Evolutionary conservation across 2,329 filamentous ascomycete species (phyloP).

Genomic region (Fusarium liriodendri): DNA sequence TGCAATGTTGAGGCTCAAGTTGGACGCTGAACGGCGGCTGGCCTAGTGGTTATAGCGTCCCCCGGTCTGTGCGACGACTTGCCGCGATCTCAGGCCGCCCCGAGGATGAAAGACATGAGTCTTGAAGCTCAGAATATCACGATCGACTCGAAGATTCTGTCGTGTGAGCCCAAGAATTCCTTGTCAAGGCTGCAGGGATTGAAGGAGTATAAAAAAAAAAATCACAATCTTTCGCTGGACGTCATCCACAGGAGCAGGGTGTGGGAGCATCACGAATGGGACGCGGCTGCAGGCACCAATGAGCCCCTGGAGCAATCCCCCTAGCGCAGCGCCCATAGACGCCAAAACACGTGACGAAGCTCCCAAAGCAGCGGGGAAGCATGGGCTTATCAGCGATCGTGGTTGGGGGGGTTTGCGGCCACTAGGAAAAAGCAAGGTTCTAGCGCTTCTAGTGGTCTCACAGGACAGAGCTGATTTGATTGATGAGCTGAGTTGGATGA

Average conservation of each 20-base stretch:
- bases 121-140: neutral
- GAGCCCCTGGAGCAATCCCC: neutral
- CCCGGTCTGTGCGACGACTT: constrained; percentile 8
- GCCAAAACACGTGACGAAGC: constrained; percentile 40
- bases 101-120: constrained; percentile 7
- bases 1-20: constrained; percentile 17
- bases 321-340: constrained; percentile 19
- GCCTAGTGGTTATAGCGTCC: constrained; percentile 8
- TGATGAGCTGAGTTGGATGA: constrained; percentile 14
- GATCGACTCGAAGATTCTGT: neutral
- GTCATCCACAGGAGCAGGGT: constrained; percentile 21
- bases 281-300: constrained; percentile 33
- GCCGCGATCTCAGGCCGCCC: neutral
- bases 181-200: constrained; percentile 11
- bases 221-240: constrained; percentile 12
- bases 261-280: constrained; percentile 12
- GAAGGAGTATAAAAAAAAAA: constrained; percentile 7
- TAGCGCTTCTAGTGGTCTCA: constrained; percentile 28
- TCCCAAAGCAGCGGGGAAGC: neutral
- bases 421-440: constrained; percentile 23
- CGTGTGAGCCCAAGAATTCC: neutral
- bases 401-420: constrained; percentile 12
- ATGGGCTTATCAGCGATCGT: neutral
- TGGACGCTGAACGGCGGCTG: constrained; percentile 12
- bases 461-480: neutral